Evolutionary conservation across 169 alveolate genomes (phyloP).

Genomic region (Cryptosporidium canis): DNA sequence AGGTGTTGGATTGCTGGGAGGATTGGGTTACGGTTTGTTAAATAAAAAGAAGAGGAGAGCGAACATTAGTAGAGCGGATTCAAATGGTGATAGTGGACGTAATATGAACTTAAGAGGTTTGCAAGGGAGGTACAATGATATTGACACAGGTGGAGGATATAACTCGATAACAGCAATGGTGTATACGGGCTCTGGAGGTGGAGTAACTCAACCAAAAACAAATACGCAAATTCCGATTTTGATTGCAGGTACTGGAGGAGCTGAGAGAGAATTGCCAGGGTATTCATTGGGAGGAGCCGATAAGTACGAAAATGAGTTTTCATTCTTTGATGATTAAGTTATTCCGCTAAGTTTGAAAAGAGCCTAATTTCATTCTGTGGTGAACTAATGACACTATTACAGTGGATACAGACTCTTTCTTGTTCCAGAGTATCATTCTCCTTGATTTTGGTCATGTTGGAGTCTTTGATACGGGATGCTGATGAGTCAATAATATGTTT

Average conservation of each 20-base stretch:
- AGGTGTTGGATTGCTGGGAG: slow-evolving; percentile 42
- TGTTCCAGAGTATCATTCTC: neutral
- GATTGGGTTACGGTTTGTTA: slow-evolving; percentile 8
- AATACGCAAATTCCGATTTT: neutral
- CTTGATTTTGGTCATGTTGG: neutral
- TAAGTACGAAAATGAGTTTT: neutral
- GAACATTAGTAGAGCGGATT: neutral
- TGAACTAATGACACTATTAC: neutral
- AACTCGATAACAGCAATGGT: neutral
- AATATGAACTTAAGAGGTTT: neutral
- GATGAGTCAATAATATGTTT: slow-evolving; percentile 21
- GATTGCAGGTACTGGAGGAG: neutral
- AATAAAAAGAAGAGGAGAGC: neutral
- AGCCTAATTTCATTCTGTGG: slow-evolving; percentile 5
- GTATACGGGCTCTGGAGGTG: neutral
- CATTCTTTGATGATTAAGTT: slow-evolving; percentile 41
- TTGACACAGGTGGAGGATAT: neutral
- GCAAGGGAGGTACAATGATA: neutral
- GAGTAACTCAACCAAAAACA: neutral
- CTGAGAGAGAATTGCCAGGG: neutral
- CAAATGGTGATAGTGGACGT: neutral
- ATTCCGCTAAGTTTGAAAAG: neutral
- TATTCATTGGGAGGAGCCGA: slow-evolving; percentile 15
- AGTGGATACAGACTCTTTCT: slow-evolving; percentile 7
- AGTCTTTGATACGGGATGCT: neutral